These are phyloP conservation scores for Magnaporthiopsis incrustans DNA, from an alignment of 2,329 filamentous ascomycete species.

Conservation along the genomic window DNA sequence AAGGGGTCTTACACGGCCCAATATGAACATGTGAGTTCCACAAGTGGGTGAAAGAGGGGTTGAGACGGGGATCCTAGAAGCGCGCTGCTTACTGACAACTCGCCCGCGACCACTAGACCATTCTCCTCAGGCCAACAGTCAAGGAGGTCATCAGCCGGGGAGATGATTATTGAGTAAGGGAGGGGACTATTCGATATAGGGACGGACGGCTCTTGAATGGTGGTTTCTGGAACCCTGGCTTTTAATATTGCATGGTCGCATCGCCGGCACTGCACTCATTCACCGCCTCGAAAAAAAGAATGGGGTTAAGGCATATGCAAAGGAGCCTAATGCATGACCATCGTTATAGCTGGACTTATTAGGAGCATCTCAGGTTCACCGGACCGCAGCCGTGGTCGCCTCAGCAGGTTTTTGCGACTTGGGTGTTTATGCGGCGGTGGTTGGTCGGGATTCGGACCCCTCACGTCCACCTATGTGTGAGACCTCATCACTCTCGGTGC, in stretches of 20 bases:
- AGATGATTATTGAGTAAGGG: conserved; percentile 64
- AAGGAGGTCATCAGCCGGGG: conserved; percentile 85
- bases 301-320: not conserved
- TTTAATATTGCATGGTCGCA: not conserved
- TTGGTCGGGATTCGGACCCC: conserved; percentile 6
- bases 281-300: not conserved
- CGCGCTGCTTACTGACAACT: conserved; percentile 8
- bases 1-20: conserved; percentile 94
- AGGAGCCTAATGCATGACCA: not conserved
- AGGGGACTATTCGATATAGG: not conserved
- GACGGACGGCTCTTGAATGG: not conserved
- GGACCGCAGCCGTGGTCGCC: not conserved
- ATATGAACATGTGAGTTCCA: conserved; percentile 77
- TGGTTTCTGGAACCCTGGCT: not conserved
- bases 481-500: no score
- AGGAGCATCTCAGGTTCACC: not conserved
- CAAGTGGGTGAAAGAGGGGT: not conserved
- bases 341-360: not conserved
- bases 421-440: not conserved
- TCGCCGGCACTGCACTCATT: not conserved
- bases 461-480: not conserved
- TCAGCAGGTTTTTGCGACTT: not conserved
- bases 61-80: not conserved
- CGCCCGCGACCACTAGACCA: conserved; percentile 45
- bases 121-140: conserved; percentile 67